phyloP scores from a whole-genome alignment of 129 eudicot genomes.

The Heracleum sosnowskyi region DNA sequence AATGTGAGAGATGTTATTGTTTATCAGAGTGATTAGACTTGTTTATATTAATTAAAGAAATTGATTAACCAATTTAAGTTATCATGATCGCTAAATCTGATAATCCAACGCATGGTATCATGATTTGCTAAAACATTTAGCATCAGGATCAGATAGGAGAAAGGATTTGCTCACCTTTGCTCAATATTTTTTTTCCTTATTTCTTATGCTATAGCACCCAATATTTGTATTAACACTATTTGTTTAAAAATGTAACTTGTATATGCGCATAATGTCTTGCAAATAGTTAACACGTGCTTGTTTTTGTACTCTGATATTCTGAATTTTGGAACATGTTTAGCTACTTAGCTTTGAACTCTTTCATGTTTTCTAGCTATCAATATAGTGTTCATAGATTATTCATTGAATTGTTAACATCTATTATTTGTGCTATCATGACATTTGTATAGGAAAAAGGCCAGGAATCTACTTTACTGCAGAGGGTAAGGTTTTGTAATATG shows the following conservation, averaged over 20 bases:
- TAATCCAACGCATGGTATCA: neutral
- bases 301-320: neutral
- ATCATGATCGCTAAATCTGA: neutral
- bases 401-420: neutral
- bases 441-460: slow-evolving; percentile 16
- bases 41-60: neutral
- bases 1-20: neutral
- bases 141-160: neutral
- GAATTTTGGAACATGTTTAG: neutral
- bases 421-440: neutral
- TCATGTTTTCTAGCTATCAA: neutral
- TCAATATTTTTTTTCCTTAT: neutral
- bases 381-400: neutral
- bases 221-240: neutral
- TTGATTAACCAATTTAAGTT: neutral
- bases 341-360: neutral
- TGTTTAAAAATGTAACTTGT: neutral
- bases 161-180: no score
- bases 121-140: neutral
- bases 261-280: neutral
- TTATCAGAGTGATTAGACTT: neutral
- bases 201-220: neutral
- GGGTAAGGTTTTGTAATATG: slow-evolving; percentile 55
- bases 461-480: slow-evolving; percentile 33
- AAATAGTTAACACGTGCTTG: neutral